Evolutionary conservation across 2,329 filamentous ascomycete genomes (phyloP).

Genomic region (Fusarium sp.): DNA sequence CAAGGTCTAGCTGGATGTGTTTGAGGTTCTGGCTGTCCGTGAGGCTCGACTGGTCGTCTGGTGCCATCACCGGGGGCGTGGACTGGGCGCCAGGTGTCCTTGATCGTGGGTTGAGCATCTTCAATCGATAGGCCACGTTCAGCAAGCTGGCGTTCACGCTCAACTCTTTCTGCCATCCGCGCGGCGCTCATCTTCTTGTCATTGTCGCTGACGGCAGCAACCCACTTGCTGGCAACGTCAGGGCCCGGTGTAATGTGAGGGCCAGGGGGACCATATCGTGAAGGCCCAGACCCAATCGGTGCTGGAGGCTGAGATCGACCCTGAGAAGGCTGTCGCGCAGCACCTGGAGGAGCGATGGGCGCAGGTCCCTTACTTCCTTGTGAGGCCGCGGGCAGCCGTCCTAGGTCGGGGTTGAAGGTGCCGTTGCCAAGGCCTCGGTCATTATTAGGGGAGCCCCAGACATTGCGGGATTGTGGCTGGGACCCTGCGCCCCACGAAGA

Average conservation of each 20-base stretch:
- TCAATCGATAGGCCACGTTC: constrained; percentile 62
- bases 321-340: constrained; percentile 46
- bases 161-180: constrained; percentile 57
- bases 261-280: constrained; percentile 49
- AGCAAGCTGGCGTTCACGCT: constrained; percentile 61
- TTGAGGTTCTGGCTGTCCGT: constrained; percentile 50
- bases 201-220: constrained; percentile 59
- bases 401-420: constrained; percentile 78
- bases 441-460: constrained; percentile 83
- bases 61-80: constrained; percentile 57
- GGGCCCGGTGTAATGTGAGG: constrained; percentile 51
- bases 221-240: constrained; percentile 61
- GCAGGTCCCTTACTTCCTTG: constrained; percentile 60
- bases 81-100: constrained; percentile 69
- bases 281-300: constrained; percentile 52
- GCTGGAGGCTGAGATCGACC: constrained; percentile 50
- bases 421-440: constrained; percentile 83
- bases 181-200: constrained; percentile 63
- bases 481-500: constrained; percentile 65
- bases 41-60: constrained; percentile 46
- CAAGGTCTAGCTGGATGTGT: constrained; percentile 49
- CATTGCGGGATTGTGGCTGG: constrained; percentile 69
- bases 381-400: constrained; percentile 57
- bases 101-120: constrained; percentile 65
- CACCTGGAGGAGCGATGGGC: constrained; percentile 60